Evolutionary conservation across 495 filamentous ascomycete genomes (phyloP).

Genomic region (Lasiosphaeria ovina): DNA sequence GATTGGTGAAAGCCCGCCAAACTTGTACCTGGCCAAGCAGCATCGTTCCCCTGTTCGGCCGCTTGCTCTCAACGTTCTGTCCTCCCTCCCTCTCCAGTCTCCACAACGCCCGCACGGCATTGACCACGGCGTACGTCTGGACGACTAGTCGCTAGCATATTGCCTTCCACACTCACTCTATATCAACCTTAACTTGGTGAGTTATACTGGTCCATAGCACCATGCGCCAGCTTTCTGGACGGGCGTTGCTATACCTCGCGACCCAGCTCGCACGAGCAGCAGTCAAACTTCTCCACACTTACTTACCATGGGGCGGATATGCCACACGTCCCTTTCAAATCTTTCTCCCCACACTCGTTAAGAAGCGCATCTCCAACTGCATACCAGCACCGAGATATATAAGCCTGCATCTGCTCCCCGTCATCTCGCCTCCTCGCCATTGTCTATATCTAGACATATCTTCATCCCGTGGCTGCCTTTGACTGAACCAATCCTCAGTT

Average conservation of each 20-base stretch:
- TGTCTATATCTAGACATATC: constrained; percentile 27
- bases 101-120: constrained; percentile 30
- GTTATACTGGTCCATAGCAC: constrained; percentile 26
- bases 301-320: constrained; percentile 5
- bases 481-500: constrained; percentile 10
- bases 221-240: constrained; percentile 15
- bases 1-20: constrained; percentile 24
- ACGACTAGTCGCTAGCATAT: constrained; percentile 19
- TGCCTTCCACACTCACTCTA: constrained; percentile 29
- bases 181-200: constrained; percentile 30
- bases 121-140: constrained; percentile 24
- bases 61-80: constrained; percentile 15
- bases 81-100: constrained; percentile 5
- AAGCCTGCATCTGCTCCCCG: constrained; percentile 32
- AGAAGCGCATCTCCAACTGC: constrained; percentile 31
- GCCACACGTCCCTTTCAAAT: constrained; percentile 26
- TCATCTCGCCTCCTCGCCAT: constrained; percentile 30
- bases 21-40: constrained; percentile 31
- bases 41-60: constrained; percentile 21
- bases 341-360: constrained; percentile 30
- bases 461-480: constrained; percentile 13
- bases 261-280: constrained; percentile 11
- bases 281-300: constrained; percentile 30
- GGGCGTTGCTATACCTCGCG: constrained; percentile 17
- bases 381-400: constrained; percentile 36